Conservation (phyloP, 2,329 filamentous ascomycete species). For the Diaporthe vexans region DNA sequence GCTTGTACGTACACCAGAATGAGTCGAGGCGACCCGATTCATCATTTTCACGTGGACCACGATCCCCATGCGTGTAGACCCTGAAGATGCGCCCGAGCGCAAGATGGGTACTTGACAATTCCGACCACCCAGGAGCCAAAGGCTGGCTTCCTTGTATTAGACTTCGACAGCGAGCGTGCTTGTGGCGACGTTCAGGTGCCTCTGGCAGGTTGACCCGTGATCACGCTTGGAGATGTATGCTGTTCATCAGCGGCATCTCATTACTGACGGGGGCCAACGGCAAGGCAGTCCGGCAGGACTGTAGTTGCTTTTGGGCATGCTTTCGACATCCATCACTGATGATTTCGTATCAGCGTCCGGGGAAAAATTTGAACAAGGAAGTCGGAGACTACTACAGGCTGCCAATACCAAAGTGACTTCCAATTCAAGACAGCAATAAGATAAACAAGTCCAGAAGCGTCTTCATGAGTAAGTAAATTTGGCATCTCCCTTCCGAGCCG, state of each 20-base stretch:
- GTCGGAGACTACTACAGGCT: neutral
- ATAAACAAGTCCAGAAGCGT: slow-evolving; percentile 6
- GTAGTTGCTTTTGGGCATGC: neutral
- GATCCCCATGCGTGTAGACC: slow-evolving; percentile 12
- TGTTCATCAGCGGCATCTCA: neutral
- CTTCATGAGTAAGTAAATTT: slow-evolving; percentile 24
- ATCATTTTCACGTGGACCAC: slow-evolving; percentile 27
- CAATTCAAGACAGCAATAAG: neutral
- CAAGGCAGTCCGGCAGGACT: neutral
- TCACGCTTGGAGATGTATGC: neutral
- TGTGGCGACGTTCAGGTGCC: neutral
- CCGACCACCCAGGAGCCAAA: slow-evolving; percentile 17
- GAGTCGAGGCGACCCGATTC: slow-evolving; percentile 24
- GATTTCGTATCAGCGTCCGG: neutral
- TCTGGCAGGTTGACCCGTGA: slow-evolving; percentile 25
- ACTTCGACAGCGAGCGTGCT: slow-evolving; percentile 17
- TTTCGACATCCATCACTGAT: neutral
- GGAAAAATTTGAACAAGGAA: neutral
- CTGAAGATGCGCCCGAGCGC: slow-evolving; percentile 27
- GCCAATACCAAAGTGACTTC: neutral
- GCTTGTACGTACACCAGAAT: neutral
- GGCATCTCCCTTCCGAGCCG: neutral
- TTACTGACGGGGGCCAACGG: neutral
- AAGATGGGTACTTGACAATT: slow-evolving; percentile 11
- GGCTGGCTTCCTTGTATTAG: neutral